Evolutionary conservation across 345 rosid species (phyloP).

Genomic region (Pistacia integerrima): DNA sequence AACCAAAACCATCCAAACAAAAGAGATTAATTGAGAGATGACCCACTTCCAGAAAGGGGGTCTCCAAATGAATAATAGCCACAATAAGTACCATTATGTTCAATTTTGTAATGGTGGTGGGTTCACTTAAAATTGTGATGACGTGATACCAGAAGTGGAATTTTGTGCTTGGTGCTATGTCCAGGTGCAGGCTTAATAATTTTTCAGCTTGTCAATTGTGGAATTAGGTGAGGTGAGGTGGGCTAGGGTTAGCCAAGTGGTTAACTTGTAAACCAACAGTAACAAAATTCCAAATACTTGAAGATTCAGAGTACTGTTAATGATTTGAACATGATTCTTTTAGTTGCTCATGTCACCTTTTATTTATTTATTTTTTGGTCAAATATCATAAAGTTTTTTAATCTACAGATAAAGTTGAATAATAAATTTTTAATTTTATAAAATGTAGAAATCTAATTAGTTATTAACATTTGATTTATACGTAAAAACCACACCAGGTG

Average conservation of each 20-base stretch:
- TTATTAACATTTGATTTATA: too few relatives aligned
- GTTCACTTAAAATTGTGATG: background rate
- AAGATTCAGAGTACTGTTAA: too few relatives aligned
- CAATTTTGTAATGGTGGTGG: background rate
- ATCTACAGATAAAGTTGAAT: too few relatives aligned
- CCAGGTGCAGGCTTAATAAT: background rate
- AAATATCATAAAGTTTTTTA: too few relatives aligned
- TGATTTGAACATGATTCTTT: too few relatives aligned
- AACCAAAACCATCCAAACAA: constrained; percentile 23
- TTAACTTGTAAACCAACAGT: too few relatives aligned
- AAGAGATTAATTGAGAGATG: constrained; percentile 30
- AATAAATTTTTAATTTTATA: too few relatives aligned
- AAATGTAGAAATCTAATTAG: too few relatives aligned
- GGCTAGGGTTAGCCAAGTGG: background rate
- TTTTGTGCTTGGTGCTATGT: constrained; percentile 1
- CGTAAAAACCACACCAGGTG: too few relatives aligned
- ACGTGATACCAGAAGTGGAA: constrained; percentile 30
- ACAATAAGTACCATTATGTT: background rate
- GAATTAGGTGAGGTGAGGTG: background rate
- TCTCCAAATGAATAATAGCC: background rate
- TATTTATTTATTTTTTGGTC: too few relatives aligned
- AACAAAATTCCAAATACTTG: too few relatives aligned
- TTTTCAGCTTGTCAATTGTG: background rate
- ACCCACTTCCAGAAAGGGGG: constrained; percentile 28
- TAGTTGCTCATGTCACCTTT: too few relatives aligned